These are phyloP conservation scores for Geotrichum ghanense DNA, from an alignment of 805 yeast genomes.

Conservation along the genomic window DNA sequence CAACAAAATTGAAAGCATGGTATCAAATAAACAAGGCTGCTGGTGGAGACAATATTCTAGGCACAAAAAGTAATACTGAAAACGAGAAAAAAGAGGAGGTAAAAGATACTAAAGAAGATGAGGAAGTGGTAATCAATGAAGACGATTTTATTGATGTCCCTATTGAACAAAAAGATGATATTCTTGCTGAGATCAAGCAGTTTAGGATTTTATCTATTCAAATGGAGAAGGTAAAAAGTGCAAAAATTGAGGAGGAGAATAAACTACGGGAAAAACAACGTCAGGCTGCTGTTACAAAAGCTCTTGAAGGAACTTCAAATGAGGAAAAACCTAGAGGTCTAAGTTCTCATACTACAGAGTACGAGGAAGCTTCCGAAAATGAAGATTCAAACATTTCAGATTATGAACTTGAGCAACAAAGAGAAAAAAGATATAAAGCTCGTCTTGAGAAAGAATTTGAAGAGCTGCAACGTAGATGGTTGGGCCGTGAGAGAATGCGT, in stretches of 20 bases:
- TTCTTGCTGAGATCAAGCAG: constrained; percentile 11
- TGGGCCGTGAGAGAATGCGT: constrained; percentile 30
- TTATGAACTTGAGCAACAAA: constrained; percentile 3
- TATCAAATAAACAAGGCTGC: not conserved
- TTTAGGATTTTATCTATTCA: constrained; percentile 14
- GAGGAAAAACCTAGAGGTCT: not conserved
- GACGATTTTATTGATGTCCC: constrained; percentile 7
- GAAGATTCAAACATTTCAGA: constrained; percentile 3
- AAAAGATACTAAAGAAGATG: not conserved
- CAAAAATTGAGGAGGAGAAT: constrained; percentile 1
- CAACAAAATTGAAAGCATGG: constrained; percentile 1
- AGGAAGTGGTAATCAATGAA: constrained; percentile 3
- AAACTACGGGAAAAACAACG: constrained; percentile 1
- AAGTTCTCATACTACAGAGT: not conserved
- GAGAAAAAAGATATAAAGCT: constrained; percentile 6
- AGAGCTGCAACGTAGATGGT: constrained; percentile 27
- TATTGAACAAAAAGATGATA: not conserved
- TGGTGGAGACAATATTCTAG: not conserved
- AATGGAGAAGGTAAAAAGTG: not conserved
- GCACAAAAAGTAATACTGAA: not conserved
- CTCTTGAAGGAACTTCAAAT: not conserved
- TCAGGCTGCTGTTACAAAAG: not conserved
- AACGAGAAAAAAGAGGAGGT: not conserved
- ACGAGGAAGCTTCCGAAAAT: constrained; percentile 6
- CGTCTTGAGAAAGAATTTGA: constrained; percentile 8